phyloP scores from a whole-genome alignment of 257 asterid genomes.

The Oldenlandia corymbosa region DNA sequence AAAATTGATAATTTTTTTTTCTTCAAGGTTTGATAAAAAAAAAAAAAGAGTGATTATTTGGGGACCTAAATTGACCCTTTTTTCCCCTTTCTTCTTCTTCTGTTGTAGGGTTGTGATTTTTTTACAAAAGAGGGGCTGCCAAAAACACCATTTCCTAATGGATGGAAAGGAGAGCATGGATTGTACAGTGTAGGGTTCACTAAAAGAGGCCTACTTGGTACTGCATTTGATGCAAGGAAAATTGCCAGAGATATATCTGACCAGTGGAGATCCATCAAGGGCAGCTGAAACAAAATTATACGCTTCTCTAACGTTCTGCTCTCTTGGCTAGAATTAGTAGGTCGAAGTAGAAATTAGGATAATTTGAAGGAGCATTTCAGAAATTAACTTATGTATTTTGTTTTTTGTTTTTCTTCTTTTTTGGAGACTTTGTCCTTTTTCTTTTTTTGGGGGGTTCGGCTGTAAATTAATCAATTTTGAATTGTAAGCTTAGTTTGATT shows the following conservation, averaged over 20 bases:
- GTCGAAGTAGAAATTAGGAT: not conserved
- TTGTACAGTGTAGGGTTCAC: conserved; percentile 86
- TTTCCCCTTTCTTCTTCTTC: too few species aligned
- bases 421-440: too few species aligned
- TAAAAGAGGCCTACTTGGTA: conserved; percentile 73
- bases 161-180: conserved; percentile 89
- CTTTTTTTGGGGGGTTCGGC: not conserved
- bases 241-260: conserved; percentile 50
- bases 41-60: too few species aligned
- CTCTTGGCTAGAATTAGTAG: not conserved
- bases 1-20: too few species aligned
- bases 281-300: conserved; percentile 2
- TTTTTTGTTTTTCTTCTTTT: too few species aligned
- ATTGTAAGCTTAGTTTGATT: conserved; percentile 8
- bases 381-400: too few species aligned
- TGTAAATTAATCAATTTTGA: conserved; percentile 65
- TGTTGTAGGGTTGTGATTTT: conserved; percentile 53
- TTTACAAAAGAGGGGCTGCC: conserved; percentile 85
- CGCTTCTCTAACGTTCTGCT: not conserved
- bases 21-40: too few species aligned
- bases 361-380: too few species aligned
- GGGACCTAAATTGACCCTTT: not conserved
- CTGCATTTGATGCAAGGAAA: conserved; percentile 63
- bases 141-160: conserved; percentile 60
- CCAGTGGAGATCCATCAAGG: conserved; percentile 47